Conservation (phyloP, 2,329 filamentous ascomycete genomes). For the Penicillium sp. region DNA sequence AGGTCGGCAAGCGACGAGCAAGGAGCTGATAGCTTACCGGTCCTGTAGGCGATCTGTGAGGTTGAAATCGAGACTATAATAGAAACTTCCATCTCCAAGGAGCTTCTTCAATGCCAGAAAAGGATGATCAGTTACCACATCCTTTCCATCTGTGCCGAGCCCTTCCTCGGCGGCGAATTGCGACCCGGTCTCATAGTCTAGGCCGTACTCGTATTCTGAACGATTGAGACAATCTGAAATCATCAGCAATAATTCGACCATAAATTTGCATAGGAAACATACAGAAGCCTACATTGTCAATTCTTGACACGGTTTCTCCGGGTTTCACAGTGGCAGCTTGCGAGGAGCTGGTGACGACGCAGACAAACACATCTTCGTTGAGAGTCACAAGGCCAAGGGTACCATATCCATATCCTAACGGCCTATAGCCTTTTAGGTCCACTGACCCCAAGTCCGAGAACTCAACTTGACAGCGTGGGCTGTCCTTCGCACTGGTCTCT, state of each 20-base stretch:
- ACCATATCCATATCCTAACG: constrained; percentile 75
- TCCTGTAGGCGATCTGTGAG: constrained; percentile 90
- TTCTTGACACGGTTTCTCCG: constrained; percentile 84
- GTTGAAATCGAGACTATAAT: constrained; percentile 98
- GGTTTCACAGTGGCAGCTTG: constrained; percentile 79
- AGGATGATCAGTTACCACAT: constrained; percentile 76
- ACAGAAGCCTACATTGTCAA: constrained; percentile 80
- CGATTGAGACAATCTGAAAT: constrained; percentile 76
- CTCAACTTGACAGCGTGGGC: constrained; percentile 78
- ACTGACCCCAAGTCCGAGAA: constrained; percentile 65
- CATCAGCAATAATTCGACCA: not conserved
- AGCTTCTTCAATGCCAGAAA: constrained; percentile 89
- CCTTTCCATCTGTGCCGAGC: constrained; percentile 58
- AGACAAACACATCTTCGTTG: constrained; percentile 81
- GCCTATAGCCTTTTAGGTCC: constrained; percentile 72
- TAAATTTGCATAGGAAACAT: constrained; percentile 18
- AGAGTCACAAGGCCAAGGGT: constrained; percentile 86
- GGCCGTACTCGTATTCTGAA: constrained; percentile 76
- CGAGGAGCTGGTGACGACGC: constrained; percentile 76
- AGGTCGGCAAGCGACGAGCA: not conserved
- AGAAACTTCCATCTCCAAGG: constrained; percentile 89
- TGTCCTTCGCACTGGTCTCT: constrained; percentile 51
- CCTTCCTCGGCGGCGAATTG: constrained; percentile 54
- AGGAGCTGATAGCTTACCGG: constrained; percentile 51
- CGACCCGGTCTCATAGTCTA: constrained; percentile 55